Percentiles rank a stretch among this genome's conserved stretches.
These are phyloP conservation scores for Elongisporangium prolatum DNA, from an alignment of 352 stramenopile genomes.

Conservation along the genomic window DNA sequence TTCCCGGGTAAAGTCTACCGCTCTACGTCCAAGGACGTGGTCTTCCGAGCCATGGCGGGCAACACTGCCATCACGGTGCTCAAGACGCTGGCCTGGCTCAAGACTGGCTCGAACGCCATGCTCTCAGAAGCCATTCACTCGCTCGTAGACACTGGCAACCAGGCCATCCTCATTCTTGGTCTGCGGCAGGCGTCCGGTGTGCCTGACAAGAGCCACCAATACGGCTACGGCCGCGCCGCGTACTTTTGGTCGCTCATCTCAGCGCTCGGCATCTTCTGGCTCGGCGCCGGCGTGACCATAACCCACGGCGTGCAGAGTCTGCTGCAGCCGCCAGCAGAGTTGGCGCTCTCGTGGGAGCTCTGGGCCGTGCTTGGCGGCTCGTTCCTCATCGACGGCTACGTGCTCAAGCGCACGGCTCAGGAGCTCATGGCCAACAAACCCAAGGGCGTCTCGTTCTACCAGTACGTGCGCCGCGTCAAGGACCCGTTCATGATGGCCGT, in stretches of 20 bases:
- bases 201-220: conserved; percentile 94
- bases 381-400: conserved; percentile 95
- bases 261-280: conserved; percentile 97
- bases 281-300: conserved; percentile 94
- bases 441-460: conserved; percentile 54
- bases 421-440: conserved; percentile 82
- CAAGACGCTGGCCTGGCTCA: conserved; percentile 64
- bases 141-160: conserved; percentile 96
- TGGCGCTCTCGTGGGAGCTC: conserved; percentile 85
- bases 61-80: conserved; percentile 90
- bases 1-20: conserved; percentile 80
- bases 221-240: conserved; percentile 95
- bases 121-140: conserved; percentile 97
- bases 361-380: conserved; percentile 94
- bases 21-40: conserved; percentile 74
- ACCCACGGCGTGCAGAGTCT: conserved; percentile 89
- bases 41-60: conserved; percentile 92
- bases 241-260: conserved; percentile 99
- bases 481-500: conserved; percentile 97
- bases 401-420: conserved; percentile 90
- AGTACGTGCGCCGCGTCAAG: conserved; percentile 74
- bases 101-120: conserved; percentile 95
- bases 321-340: conserved; percentile 57
- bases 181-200: conserved; percentile 79
- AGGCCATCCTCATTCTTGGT: conserved; percentile 88